phyloP scores from a whole-genome alignment of 805 yeast species.

The Wickerhamomyces mucosus region DNA sequence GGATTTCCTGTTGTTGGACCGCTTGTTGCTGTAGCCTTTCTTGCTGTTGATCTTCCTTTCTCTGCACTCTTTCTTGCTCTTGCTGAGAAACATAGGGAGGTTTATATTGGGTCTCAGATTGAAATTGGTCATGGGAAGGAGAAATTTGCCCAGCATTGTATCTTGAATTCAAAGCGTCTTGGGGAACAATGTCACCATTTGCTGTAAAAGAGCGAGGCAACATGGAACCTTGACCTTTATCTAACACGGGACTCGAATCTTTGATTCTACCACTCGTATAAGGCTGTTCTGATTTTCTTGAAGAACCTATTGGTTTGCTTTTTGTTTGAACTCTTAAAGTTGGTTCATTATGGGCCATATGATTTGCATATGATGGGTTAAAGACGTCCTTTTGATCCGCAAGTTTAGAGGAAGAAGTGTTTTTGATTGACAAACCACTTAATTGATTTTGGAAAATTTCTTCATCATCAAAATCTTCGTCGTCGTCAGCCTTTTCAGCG shows the following conservation, averaged over 20 bases:
- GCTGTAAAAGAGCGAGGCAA: conserved; percentile 1
- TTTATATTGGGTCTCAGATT: conserved; percentile 13
- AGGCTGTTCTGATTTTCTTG: conserved; percentile 1
- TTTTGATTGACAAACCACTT: conserved; percentile 12
- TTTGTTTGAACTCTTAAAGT: conserved; percentile 7
- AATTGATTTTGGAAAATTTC: conserved; percentile 18
- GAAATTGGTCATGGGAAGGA: conserved; percentile 1
- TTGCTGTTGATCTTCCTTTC: conserved; percentile 9
- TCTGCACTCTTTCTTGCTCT: too few species aligned
- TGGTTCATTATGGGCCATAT: conserved; percentile 8
- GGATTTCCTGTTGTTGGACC: conserved; percentile 4
- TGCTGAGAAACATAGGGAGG: conserved; percentile 16
- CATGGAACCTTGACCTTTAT: conserved; percentile 4
- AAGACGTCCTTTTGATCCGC: conserved; percentile 13
- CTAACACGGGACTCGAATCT: conserved; percentile 7
- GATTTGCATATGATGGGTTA: conserved; percentile 19
- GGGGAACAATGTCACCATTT: neutral
- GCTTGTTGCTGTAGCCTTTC: conserved; percentile 4
- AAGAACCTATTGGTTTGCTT: conserved; percentile 10
- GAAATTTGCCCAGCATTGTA: neutral
- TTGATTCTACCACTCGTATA: conserved; percentile 18
- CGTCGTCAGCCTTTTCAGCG: conserved; percentile 5
- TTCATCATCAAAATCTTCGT: conserved; percentile 21
- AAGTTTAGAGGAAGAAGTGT: conserved; percentile 1
- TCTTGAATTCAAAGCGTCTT: conserved; percentile 1